Conservation (phyloP, 1,284 basidiomycete species). For the Sanghuangporus weigelae region DNA sequence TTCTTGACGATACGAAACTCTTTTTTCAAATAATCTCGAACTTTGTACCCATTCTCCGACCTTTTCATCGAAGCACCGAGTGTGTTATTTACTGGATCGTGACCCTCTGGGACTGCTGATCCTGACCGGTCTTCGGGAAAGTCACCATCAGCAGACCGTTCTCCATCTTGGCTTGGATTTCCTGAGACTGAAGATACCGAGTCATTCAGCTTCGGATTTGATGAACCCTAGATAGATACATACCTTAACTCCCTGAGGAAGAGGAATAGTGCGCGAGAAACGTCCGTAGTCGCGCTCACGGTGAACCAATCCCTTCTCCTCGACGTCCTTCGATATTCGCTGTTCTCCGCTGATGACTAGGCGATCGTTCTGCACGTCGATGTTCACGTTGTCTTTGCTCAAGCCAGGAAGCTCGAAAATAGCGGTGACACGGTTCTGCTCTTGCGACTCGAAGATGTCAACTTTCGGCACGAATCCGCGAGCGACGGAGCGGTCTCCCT, state of each 20-base stretch:
- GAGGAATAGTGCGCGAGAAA: constrained; percentile 37
- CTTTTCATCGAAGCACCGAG: neutral
- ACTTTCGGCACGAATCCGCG: constrained; percentile 10
- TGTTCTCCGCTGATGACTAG: constrained; percentile 39
- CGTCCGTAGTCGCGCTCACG: constrained; percentile 45
- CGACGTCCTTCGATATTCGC: constrained; percentile 28
- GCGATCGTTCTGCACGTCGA: constrained; percentile 8
- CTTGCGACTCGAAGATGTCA: constrained; percentile 10
- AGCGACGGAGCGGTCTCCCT: constrained; percentile 1
- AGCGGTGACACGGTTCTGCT: constrained; percentile 9
- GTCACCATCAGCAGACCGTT: constrained; percentile 24
- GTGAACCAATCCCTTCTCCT: constrained; percentile 41
- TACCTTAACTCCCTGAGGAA: constrained; percentile 15
- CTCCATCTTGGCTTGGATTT: constrained; percentile 22
- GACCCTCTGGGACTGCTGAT: constrained; percentile 20
- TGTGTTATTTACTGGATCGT: constrained; percentile 18
- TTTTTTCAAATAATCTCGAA: neutral
- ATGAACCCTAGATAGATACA: neutral
- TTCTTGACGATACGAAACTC: neutral
- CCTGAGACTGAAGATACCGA: constrained; percentile 20
- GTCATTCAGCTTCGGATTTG: constrained; percentile 23
- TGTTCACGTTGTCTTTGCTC: constrained; percentile 7
- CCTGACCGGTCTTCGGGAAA: constrained; percentile 22
- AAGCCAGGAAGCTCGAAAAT: constrained; percentile 40
- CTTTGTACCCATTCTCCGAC: neutral